Evolutionary conservation across 2,329 filamentous ascomycete genomes (phyloP).

Genomic region (Calonectria ilicicola): DNA sequence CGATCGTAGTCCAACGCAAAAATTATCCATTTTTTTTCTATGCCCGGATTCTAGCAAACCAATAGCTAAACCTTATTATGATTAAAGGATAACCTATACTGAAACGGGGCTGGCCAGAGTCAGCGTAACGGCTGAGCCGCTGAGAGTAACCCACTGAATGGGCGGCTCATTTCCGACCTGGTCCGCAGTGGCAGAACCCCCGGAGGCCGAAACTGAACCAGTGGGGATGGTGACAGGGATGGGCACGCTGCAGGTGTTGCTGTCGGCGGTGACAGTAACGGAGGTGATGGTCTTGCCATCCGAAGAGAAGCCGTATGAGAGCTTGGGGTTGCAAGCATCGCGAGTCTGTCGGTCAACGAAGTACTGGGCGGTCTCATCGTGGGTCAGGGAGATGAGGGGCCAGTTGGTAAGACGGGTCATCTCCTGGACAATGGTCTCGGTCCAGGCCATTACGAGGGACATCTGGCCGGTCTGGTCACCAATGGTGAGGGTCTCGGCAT

Average conservation of each 20-base stretch:
- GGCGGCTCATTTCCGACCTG: constrained; percentile 28
- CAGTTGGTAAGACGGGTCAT: constrained; percentile 29
- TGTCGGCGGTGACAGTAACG: constrained; percentile 19
- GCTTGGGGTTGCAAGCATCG: constrained; percentile 21
- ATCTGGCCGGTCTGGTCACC: constrained; percentile 27
- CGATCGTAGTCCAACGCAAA: not conserved
- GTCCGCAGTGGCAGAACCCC: constrained; percentile 13
- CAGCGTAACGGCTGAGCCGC: constrained; percentile 17
- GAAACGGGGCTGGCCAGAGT: not conserved
- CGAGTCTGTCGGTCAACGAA: constrained; percentile 28
- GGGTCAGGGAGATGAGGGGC: constrained; percentile 29
- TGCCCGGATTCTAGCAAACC: not conserved
- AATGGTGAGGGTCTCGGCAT: constrained; percentile 24
- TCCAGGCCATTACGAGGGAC: constrained; percentile 28
- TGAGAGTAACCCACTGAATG: constrained; percentile 28
- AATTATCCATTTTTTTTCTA: not conserved
- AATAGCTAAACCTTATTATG: not conserved
- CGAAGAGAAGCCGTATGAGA: constrained; percentile 21
- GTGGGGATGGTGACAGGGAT: constrained; percentile 26
- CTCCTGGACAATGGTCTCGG: constrained; percentile 31
- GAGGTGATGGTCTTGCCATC: constrained; percentile 14
- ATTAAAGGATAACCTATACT: not conserved
- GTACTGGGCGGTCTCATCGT: constrained; percentile 28
- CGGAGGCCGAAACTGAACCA: not conserved
- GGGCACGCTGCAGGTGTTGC: constrained; percentile 24